Conservation (phyloP, 257 asterid species). For the Haberlea rhodopensis region DNA sequence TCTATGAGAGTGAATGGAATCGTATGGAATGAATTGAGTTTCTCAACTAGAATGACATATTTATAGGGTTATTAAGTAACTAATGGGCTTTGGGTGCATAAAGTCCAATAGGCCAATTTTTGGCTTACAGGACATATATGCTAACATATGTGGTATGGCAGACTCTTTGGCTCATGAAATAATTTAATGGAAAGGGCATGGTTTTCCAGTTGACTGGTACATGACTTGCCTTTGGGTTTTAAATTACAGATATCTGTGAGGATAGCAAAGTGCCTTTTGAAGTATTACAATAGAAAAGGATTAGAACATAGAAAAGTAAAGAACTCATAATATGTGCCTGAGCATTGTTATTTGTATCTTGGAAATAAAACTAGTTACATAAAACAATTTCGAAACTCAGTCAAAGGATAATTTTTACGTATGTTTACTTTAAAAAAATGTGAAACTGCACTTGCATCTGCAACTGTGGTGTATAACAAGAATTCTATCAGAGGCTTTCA, state of each 20-base stretch:
- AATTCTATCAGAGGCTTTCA: not conserved
- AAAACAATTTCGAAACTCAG: not conserved
- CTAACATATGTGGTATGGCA: slow-evolving; percentile 82
- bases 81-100: too few relatives aligned
- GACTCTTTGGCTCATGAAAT: slow-evolving; percentile 93
- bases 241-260: slow-evolving; percentile 11
- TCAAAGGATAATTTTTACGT: not conserved
- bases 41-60: too few relatives aligned
- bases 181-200: slow-evolving; percentile 89
- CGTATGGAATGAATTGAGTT: too few relatives aligned
- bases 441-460: not conserved
- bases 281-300: not conserved
- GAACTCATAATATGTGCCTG: too few relatives aligned
- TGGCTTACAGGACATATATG: too few relatives aligned
- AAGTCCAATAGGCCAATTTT: too few relatives aligned
- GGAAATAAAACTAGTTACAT: not conserved
- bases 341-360: not conserved
- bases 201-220: slow-evolving; percentile 93
- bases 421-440: too few relatives aligned
- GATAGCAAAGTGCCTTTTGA: not conserved
- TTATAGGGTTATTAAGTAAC: too few relatives aligned
- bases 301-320: not conserved
- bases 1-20: too few relatives aligned
- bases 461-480: not conserved
- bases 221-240: slow-evolving; percentile 28